Conservation (phyloP, 192 early-diverging fungal genomes). For the Cladochytrium replicatum region DNA sequence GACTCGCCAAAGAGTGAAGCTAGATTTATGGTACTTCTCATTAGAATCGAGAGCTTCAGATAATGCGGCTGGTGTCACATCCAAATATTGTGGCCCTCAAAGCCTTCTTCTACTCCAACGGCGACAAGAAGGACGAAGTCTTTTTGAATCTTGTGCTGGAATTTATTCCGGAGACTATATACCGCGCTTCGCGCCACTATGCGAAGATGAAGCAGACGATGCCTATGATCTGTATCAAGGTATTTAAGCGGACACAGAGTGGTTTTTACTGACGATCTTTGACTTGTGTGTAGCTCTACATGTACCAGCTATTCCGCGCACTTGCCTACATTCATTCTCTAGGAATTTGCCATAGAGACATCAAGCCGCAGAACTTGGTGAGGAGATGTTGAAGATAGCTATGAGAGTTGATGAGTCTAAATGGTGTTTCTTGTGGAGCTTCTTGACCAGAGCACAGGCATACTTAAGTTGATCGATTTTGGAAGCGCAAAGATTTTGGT, state of each 20-base stretch:
- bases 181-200: constrained; percentile 83
- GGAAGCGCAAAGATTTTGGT: constrained; percentile 93
- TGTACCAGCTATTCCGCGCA: constrained; percentile 97
- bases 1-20: too few relatives aligned
- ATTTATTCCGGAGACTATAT: constrained; percentile 93
- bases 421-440: constrained; percentile 28
- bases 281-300: constrained; percentile 69
- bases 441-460: constrained; percentile 80
- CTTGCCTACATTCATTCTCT: constrained; percentile 93
- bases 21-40: background rate
- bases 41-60: constrained; percentile 85
- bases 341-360: constrained; percentile 98
- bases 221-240: constrained; percentile 91
- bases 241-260: too few relatives aligned
- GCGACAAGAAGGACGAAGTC: constrained; percentile 90
- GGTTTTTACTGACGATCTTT: background rate
- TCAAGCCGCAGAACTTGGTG: constrained; percentile 96
- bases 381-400: too few relatives aligned
- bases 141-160: constrained; percentile 94
- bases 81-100: constrained; percentile 85
- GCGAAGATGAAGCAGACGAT: constrained; percentile 87
- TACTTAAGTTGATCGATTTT: constrained; percentile 97
- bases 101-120: constrained; percentile 91
- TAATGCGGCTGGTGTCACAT: constrained; percentile 86
- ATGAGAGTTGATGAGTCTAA: too few relatives aligned